Evolutionary conservation across 306 rosid genomes (phyloP).

Genomic region (Quercus parvula): DNA sequence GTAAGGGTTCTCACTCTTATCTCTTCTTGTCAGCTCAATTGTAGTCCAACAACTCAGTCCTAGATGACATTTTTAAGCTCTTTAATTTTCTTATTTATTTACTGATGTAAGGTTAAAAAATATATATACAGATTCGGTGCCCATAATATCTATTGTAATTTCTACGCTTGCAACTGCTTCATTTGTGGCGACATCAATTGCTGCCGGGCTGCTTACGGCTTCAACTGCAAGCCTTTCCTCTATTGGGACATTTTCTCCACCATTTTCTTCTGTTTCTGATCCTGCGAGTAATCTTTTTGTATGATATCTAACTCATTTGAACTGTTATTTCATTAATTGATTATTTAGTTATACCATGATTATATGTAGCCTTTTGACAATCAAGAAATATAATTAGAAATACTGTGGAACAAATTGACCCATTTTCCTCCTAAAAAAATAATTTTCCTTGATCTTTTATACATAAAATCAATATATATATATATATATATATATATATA

Average conservation of each 20-base stretch:
- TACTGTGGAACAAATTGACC: not conserved
- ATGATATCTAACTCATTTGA: constrained; percentile 27
- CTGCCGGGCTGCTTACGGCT: constrained; percentile 69
- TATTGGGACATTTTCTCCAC: constrained; percentile 37
- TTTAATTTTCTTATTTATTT: not conserved
- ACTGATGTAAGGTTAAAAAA: not conserved
- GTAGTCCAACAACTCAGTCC: not conserved
- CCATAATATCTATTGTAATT: constrained; percentile 47
- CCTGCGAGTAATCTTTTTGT: constrained; percentile 84
- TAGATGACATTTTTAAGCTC: not conserved
- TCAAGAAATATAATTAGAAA: not conserved
- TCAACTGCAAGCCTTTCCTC: constrained; percentile 82
- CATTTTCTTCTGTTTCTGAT: constrained; percentile 59
- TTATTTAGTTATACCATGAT: not conserved
- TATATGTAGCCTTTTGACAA: not conserved
- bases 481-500: not conserved
- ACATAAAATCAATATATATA: not conserved
- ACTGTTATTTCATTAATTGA: not conserved
- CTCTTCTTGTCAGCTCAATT: not conserved
- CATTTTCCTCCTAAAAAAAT: not conserved
- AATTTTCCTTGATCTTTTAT: not conserved
- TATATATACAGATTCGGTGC: constrained; percentile 59
- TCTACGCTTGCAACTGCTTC: constrained; percentile 58
- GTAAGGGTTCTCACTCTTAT: constrained; percentile 42
- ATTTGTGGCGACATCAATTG: constrained; percentile 59